Conservation (phyloP, 345 rosid genomes). For the Populus pruinosa region DNA sequence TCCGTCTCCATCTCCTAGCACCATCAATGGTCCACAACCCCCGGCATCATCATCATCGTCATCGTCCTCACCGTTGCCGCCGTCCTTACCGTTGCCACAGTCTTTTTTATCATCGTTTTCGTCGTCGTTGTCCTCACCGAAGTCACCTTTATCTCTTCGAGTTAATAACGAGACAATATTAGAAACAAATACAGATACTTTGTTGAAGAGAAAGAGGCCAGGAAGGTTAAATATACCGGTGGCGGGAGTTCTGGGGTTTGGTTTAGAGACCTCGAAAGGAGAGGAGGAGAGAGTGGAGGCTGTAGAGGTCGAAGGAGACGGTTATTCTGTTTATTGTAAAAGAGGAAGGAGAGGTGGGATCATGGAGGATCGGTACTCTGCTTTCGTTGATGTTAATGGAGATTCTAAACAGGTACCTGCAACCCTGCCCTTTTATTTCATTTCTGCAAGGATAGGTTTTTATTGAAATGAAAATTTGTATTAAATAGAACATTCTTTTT, state of each 20-base stretch:
- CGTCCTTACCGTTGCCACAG: no score
- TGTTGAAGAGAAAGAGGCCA: constrained; percentile 44
- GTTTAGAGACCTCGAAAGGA: constrained; percentile 9
- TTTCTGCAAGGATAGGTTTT: neutral
- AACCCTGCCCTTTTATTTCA: neutral
- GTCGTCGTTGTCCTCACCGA: neutral
- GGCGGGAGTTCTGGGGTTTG: constrained; percentile 6
- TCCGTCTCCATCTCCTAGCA: constrained; percentile 9
- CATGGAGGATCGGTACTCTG: constrained; percentile 50
- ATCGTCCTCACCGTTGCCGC: neutral
- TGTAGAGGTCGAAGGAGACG: constrained; percentile 33
- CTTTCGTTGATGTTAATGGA: constrained; percentile 24
- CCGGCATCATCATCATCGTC: neutral
- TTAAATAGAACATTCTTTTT: neutral
- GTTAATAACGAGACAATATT: neutral
- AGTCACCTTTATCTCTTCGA: constrained; percentile 6
- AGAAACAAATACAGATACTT: constrained; percentile 7
- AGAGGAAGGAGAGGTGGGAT: constrained; percentile 36
- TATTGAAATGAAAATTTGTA: neutral
- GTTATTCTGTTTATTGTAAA: constrained; percentile 44
- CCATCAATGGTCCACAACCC: constrained; percentile 10
- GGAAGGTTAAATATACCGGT: constrained; percentile 34
- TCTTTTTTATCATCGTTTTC: neutral
- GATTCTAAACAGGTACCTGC: constrained; percentile 28
- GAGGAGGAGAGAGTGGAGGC: constrained; percentile 22